Conservation (phyloP, 1,284 basidiomycete species). For the Melampsora americana region DNA sequence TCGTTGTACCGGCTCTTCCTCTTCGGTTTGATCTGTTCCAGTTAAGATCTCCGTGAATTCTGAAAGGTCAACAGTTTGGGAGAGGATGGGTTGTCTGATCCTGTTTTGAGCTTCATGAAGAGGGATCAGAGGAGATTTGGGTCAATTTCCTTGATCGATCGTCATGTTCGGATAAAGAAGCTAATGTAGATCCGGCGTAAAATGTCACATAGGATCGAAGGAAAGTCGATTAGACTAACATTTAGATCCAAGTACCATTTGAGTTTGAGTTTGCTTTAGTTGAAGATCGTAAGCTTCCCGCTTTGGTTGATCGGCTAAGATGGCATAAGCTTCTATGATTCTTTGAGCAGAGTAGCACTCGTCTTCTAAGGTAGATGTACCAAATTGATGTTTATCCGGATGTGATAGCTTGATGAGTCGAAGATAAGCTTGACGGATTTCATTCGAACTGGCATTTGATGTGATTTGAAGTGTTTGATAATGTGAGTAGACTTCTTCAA, state of each 20-base stretch:
- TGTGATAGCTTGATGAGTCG: conserved; percentile 32
- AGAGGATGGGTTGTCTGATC: conserved; percentile 1
- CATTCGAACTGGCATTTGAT: conserved; percentile 12
- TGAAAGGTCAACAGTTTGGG: conserved; percentile 26
- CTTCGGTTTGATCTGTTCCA: not conserved
- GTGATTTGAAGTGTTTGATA: conserved; percentile 24
- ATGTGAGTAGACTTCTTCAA: not conserved
- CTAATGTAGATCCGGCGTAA: too few species aligned
- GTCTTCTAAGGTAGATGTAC: not conserved
- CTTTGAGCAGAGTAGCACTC: conserved; percentile 10
- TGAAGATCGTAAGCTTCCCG: conserved; percentile 14
- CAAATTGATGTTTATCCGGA: conserved; percentile 21
- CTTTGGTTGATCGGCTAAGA: conserved; percentile 3
- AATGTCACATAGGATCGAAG: not conserved
- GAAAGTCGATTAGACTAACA: not conserved
- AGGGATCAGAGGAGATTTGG: not conserved
- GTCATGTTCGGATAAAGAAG: too few species aligned
- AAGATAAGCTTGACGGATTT: conserved; percentile 27
- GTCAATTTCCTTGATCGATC: not conserved
- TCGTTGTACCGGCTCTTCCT: not conserved
- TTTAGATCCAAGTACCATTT: not conserved
- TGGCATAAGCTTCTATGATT: conserved; percentile 24
- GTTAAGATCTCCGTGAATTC: conserved; percentile 22
- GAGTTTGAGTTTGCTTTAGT: not conserved
- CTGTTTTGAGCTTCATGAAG: not conserved